Base-by-base conservation (phyloP, 306 rosid genomes). In the Coriaria nepalensis region DNA sequence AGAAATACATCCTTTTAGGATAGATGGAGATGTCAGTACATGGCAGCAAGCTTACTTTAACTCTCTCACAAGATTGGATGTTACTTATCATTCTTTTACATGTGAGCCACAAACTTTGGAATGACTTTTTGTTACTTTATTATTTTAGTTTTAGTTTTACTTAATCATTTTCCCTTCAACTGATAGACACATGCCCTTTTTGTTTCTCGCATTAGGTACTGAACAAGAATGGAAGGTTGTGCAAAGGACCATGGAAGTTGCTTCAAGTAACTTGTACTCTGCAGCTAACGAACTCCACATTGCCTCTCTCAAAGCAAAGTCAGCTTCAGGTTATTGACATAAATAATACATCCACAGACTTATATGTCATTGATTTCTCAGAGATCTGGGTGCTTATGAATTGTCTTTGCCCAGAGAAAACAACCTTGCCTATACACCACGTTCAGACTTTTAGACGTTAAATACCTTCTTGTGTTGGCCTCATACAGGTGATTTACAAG, bases 201-300 rank as follows among this genome's bases (percentile, higher is more conserved):
- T 78, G 48, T 67, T 68, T 12, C 45, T 45, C 71, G 38, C 69
- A 35, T 62, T 63, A 87, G 96, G 94, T 71, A 61, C 80, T 57
- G 96, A 87, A 68, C 94, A 87, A 61, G 96, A 87, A 68, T 83
- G 94, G 96, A 87, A 83, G 78, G 78, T 71, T 69, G 93, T 88
- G 53, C 86, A 87, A 56, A 56, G 81, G 69, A 68, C 83, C 66
- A 73, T 87, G 75, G 94, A 87, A 66, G 84, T 81, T 73, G 93
- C 93, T 64, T 80, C 94, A 56, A 83, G 45, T 52, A 83, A 75
- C 58, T 76, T 87, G 64, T 75, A 79, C 55, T 60, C 80, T 60
- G 83, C 94, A 44, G 66, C 77, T 43, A 87, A 73, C 45, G 92
- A 76, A 68, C 94, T 83, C 50, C 57, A 68, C 65, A 62, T 74